A percentile compares a stretch with the other conserved stretches of the same genome.
These are phyloP conservation scores for Kokia cookei DNA, from an alignment of 441 rosid genomes.

Conservation along the genomic window DNA sequence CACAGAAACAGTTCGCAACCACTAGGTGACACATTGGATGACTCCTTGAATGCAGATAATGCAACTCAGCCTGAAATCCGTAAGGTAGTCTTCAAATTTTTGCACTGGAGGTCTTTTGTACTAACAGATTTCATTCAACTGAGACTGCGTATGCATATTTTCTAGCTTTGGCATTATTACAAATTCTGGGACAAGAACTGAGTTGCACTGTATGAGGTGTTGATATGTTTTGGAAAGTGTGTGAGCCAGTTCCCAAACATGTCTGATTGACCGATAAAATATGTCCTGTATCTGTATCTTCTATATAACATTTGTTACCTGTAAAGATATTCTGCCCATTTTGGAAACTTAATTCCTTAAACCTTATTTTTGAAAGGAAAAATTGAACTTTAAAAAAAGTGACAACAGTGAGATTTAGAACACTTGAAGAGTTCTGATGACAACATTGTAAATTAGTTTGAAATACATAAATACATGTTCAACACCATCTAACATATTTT, in stretches of 20 bases:
- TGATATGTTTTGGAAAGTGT: neutral
- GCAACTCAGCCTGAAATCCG: constrained; percentile 32
- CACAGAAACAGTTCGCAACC: constrained; percentile 22
- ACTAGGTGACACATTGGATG: constrained; percentile 28
- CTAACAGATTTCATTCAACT: neutral
- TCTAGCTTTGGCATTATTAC: neutral
- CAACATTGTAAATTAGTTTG: neutral
- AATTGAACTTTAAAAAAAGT: neutral
- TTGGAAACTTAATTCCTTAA: neutral
- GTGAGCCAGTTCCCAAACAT: neutral
- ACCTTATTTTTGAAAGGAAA: neutral
- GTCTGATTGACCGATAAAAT: neutral
- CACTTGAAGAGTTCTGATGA: neutral
- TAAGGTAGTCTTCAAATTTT: constrained; percentile 37
- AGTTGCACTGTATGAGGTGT: neutral
- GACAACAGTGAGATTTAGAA: neutral
- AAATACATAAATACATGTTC: neutral
- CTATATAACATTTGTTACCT: neutral
- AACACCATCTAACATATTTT: constrained; percentile 12
- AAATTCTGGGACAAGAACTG: neutral
- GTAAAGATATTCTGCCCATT: neutral
- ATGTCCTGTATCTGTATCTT: neutral
- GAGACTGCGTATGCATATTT: neutral
- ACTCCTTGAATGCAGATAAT: constrained; percentile 30
- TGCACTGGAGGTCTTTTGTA: neutral